Evolutionary conservation across 2,329 filamentous ascomycete genomes (phyloP).

Genomic region (Cladosporium oxysporum): DNA sequence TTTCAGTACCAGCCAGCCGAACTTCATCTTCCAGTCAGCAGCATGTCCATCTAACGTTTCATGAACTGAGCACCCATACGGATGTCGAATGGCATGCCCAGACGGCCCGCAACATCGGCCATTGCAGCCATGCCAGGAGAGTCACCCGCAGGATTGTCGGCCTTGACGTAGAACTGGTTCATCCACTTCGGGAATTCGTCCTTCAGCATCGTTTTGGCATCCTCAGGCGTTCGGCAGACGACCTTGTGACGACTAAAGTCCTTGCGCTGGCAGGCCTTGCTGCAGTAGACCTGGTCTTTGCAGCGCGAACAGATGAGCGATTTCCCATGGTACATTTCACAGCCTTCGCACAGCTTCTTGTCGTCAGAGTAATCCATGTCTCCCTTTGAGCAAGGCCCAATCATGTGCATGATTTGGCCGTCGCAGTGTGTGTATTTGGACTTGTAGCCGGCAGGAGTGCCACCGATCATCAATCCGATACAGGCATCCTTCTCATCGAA

Average conservation of each 20-base stretch:
- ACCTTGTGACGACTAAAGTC: neutral
- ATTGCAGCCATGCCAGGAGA: neutral
- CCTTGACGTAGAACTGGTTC: neutral
- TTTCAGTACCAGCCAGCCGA: neutral
- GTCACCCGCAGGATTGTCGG: neutral
- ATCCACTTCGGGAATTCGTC: neutral
- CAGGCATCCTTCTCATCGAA: neutral
- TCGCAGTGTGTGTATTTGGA: neutral
- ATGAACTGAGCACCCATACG: neutral
- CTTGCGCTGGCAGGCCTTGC: neutral
- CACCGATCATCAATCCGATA: neutral
- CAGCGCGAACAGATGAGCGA: neutral
- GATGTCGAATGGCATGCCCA: neutral
- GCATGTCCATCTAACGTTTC: neutral
- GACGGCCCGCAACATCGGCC: neutral
- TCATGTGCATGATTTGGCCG: neutral
- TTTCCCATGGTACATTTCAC: neutral
- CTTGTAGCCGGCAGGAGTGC: neutral
- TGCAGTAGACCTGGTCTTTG: slow-evolving; percentile 10
- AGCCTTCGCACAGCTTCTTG: slow-evolving; percentile 5
- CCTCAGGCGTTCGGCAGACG: slow-evolving; percentile 7
- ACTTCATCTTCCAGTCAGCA: neutral
- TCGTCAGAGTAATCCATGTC: neutral
- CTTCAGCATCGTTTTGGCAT: neutral
- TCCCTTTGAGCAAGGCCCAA: neutral